Conservation (phyloP, 352 stramenopile species). For the Globisporangium spiculum region DNA sequence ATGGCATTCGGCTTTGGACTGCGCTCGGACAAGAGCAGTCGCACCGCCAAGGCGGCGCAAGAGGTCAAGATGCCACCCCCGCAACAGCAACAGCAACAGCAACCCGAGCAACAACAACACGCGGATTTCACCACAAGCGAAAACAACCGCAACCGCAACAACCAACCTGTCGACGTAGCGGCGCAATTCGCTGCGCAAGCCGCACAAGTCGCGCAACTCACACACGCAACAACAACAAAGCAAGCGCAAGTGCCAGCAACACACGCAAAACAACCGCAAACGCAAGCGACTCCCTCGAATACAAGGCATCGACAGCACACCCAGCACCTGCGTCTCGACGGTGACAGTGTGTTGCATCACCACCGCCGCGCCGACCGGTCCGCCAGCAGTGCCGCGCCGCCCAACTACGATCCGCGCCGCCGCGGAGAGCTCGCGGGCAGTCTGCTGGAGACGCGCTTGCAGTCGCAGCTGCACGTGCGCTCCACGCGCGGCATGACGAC, state of each 20-base stretch:
- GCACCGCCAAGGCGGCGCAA: slow-evolving; percentile 1
- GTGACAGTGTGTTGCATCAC: neutral
- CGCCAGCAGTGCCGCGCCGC: neutral
- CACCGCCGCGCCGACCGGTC: neutral
- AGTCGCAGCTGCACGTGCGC: neutral
- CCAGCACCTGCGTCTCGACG: slow-evolving; percentile 14
- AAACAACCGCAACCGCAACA: neutral
- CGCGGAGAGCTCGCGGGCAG: slow-evolving; percentile 5
- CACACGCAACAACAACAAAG: neutral
- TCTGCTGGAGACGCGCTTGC: slow-evolving; percentile 2
- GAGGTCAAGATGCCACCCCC: neutral
- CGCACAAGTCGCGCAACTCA: neutral
- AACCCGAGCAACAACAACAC: slow-evolving; percentile 2
- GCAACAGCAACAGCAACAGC: neutral
- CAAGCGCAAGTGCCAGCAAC: neutral
- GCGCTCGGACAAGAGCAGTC: slow-evolving; percentile 13
- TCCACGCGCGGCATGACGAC: slow-evolving; percentile 11
- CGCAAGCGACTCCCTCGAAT: too few species aligned
- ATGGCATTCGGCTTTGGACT: slow-evolving; percentile 21
- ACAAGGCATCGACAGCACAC: too few species aligned
- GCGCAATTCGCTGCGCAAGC: slow-evolving; percentile 2
- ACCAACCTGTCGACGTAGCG: neutral
- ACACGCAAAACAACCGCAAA: neutral
- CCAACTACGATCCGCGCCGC: neutral
- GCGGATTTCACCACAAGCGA: slow-evolving; percentile 1